Evolutionary conservation across 2,329 filamentous ascomycete genomes (phyloP).

Genomic region (Aureobasidium zeae): DNA sequence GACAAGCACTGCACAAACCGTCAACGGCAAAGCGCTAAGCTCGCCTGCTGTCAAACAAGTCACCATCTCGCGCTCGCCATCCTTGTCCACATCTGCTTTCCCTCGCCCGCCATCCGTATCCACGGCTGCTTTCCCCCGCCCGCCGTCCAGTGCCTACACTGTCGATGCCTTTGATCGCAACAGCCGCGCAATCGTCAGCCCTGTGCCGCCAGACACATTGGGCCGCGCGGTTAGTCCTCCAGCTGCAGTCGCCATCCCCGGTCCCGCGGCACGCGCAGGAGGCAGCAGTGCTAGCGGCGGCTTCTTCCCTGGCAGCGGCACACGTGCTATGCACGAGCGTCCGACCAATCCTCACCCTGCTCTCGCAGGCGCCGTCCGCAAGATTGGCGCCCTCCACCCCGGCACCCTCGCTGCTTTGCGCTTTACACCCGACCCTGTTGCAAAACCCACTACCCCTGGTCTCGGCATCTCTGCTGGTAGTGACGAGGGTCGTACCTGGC

Average conservation of each 20-base stretch:
- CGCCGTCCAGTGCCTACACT: constrained; percentile 38
- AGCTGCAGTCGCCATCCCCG: constrained; percentile 15
- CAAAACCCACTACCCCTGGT: neutral
- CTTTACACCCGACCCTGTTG: constrained; percentile 3
- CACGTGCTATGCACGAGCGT: constrained; percentile 9
- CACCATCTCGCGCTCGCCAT: constrained; percentile 18
- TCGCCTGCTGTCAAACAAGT: constrained; percentile 3
- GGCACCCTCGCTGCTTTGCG: constrained; percentile 10
- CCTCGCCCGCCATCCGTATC: constrained; percentile 13
- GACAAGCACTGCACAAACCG: neutral
- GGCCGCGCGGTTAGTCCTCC: constrained; percentile 16
- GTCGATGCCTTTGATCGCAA: constrained; percentile 36
- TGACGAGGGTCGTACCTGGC: constrained; percentile 1
- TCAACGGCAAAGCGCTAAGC: constrained; percentile 4
- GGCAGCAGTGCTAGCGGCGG: constrained; percentile 46
- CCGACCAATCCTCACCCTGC: neutral
- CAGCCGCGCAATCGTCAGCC: constrained; percentile 34
- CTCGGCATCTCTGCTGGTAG: neutral
- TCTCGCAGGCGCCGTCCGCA: neutral
- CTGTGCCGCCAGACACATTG: constrained; percentile 2
- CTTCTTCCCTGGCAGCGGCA: constrained; percentile 28
- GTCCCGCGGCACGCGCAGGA: constrained; percentile 24
- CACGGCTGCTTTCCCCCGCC: constrained; percentile 19
- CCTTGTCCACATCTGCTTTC: constrained; percentile 8
- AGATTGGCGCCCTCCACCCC: constrained; percentile 10